Evolutionary conservation across 2,329 filamentous ascomycete species (phyloP).

Genomic region (Claviceps lovelessii): DNA sequence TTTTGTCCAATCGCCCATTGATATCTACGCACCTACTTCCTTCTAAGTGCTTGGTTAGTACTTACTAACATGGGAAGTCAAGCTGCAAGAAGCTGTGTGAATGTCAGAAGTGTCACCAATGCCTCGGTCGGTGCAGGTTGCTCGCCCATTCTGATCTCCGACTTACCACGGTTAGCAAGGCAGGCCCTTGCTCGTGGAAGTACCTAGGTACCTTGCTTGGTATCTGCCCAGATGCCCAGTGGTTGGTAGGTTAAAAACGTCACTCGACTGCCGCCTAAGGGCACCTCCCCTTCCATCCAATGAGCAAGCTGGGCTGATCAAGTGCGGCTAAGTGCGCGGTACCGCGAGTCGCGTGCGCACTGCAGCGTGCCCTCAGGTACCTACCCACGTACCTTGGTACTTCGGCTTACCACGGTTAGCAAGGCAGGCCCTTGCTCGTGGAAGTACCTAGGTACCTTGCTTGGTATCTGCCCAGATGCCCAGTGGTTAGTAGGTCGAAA

Average conservation of each 20-base stretch:
- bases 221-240: neutral
- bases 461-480: neutral
- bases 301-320: neutral
- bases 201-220: neutral
- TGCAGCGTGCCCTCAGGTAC: slow-evolving; percentile 8
- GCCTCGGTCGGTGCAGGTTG: too few species aligned
- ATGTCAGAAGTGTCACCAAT: too few species aligned
- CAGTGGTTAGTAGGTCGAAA: neutral
- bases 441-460: neutral
- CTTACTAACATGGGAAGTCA: too few species aligned
- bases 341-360: slow-evolving; percentile 9
- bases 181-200: neutral
- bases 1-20: too few species aligned
- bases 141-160: neutral
- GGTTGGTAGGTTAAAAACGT: slow-evolving; percentile 6
- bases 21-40: too few species aligned
- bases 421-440: too few species aligned
- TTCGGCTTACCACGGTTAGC: neutral
- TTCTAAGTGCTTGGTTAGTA: too few species aligned
- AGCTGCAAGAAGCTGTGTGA: too few species aligned
- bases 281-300: neutral
- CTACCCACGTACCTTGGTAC: neutral
- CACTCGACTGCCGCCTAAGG: slow-evolving; percentile 7
- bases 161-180: too few species aligned
- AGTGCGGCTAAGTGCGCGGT: slow-evolving; percentile 6